phyloP scores from a whole-genome alignment of 2,329 filamentous ascomycete genomes.

The Aspergillus pseudoviridinutans region DNA sequence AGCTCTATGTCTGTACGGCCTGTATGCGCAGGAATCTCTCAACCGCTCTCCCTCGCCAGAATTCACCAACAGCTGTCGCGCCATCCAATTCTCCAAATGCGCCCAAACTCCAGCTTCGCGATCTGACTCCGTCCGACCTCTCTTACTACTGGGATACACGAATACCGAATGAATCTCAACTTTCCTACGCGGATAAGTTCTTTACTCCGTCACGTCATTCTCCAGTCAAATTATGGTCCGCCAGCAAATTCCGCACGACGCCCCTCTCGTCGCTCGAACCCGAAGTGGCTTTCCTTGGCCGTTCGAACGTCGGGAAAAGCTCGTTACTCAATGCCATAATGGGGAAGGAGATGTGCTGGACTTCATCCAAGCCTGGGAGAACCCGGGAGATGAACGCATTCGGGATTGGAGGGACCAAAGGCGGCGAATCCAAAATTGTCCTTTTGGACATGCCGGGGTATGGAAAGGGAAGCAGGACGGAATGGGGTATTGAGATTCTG shows the following conservation, averaged over 20 bases:
- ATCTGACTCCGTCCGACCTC: conserved; percentile 29
- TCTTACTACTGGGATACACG: conserved; percentile 52
- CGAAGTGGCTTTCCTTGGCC: conserved; percentile 64
- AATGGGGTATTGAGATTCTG: conserved; percentile 65
- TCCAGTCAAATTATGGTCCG: conserved; percentile 57
- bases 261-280: conserved; percentile 51
- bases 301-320: conserved; percentile 68
- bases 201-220: conserved; percentile 45
- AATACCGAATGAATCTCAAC: conserved; percentile 41
- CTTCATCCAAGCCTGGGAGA: conserved; percentile 57
- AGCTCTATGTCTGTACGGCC: conserved; percentile 5
- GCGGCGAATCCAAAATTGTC: conserved; percentile 47
- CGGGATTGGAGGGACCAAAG: conserved; percentile 51
- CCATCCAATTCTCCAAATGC: conserved; percentile 12
- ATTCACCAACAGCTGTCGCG: conserved; percentile 11
- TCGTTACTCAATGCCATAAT: conserved; percentile 63
- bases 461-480: conserved; percentile 56
- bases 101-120: conserved; percentile 26
- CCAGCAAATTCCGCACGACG: conserved; percentile 57
- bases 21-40: conserved; percentile 5
- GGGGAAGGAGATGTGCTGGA: conserved; percentile 49
- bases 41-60: conserved; percentile 2
- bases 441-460: conserved; percentile 71
- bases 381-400: conserved; percentile 66
- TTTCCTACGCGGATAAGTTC: conserved; percentile 44